A percentile compares a stretch with the other conserved stretches of the same genome.
phyloP scores from a whole-genome alignment of 495 filamentous ascomycete genomes.

The Daldinia concentrica region DNA sequence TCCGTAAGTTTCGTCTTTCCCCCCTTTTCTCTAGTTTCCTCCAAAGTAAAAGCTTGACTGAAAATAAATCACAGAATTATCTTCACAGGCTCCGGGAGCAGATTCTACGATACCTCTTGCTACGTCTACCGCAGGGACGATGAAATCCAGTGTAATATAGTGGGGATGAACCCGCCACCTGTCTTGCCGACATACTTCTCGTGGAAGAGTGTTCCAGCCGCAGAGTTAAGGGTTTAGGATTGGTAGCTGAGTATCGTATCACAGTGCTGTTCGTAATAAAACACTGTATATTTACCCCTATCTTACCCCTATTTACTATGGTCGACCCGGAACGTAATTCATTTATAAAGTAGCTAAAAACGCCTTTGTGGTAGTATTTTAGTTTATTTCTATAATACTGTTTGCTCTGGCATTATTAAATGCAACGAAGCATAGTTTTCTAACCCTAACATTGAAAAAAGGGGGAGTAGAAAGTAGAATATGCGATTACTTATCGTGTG shows the following conservation, averaged over 20 bases:
- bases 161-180: constrained; percentile 18
- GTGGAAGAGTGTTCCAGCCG: constrained; percentile 24
- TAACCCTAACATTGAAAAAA: neutral
- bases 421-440: neutral
- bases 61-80: constrained; percentile 16
- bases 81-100: constrained; percentile 27
- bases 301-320: neutral
- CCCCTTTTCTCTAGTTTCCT: neutral
- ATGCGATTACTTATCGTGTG: neutral
- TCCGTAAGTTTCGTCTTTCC: constrained; percentile 17
- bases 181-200: constrained; percentile 27
- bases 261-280: neutral
- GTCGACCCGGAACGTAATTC: neutral
- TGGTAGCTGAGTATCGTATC: neutral
- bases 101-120: constrained; percentile 29
- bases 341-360: neutral
- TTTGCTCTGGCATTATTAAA: neutral
- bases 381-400: neutral
- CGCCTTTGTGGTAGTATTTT: neutral
- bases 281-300: neutral
- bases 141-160: constrained; percentile 13
- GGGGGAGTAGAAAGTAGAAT: neutral
- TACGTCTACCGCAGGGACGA: constrained; percentile 21
- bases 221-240: constrained; percentile 4
- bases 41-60: neutral